These are phyloP conservation scores for Litchi chinensis DNA, from an alignment of 345 rosid genomes.

Conservation along the genomic window DNA sequence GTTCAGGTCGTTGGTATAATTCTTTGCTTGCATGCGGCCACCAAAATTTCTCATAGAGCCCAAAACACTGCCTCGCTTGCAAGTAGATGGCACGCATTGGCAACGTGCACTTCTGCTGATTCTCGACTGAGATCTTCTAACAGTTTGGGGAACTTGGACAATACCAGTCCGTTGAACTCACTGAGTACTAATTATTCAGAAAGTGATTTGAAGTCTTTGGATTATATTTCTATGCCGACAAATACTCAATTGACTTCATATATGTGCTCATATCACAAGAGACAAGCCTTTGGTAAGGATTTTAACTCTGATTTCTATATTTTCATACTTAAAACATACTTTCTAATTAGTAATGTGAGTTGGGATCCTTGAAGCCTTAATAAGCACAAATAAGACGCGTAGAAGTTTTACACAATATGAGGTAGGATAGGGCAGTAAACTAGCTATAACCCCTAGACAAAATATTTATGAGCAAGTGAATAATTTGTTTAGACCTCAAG, in stretches of 20 bases:
- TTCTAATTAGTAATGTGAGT: background rate
- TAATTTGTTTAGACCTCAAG: too few relatives aligned
- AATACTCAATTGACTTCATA: conserved; percentile 59
- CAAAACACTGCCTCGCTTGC: conserved; percentile 70
- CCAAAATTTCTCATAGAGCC: conserved; percentile 89
- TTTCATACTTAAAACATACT: background rate
- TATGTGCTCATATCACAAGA: conserved; percentile 67
- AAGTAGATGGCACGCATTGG: conserved; percentile 88
- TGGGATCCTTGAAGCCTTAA: background rate
- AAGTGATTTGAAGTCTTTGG: conserved; percentile 83
- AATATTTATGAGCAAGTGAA: background rate
- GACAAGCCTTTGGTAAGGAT: conserved; percentile 84
- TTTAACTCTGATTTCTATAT: conserved; percentile 9
- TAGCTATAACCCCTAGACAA: background rate
- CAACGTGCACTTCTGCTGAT: conserved; percentile 58
- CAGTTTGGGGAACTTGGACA: conserved; percentile 53
- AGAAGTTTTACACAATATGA: too few relatives aligned
- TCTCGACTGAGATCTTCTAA: conserved; percentile 51
- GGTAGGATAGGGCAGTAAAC: background rate
- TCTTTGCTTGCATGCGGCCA: conserved; percentile 84
- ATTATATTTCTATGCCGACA: conserved; percentile 62
- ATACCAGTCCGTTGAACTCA: conserved; percentile 32
- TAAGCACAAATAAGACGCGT: too few relatives aligned
- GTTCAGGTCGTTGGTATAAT: conserved; percentile 87
- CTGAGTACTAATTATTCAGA: conserved; percentile 53